Conservation (phyloP, 2,329 filamentous ascomycete species). For the Colletotrichum orbiculare region DNA sequence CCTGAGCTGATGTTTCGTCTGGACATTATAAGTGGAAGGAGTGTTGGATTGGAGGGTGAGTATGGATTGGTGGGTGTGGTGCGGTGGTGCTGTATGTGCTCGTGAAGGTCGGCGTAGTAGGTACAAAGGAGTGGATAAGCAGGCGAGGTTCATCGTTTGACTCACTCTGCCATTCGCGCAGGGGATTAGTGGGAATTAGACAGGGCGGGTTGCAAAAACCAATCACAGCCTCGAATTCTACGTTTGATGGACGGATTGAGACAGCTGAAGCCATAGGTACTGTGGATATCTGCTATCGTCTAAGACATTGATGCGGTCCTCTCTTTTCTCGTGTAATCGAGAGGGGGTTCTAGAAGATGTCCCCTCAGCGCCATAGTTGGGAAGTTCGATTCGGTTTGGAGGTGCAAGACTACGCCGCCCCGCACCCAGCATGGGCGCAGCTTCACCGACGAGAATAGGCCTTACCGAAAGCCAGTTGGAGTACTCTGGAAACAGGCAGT, state of each 20-base stretch:
- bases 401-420: too few relatives aligned
- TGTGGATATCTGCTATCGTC: too few relatives aligned
- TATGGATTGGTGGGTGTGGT: too few relatives aligned
- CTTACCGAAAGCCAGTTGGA: too few relatives aligned
- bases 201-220: constrained; percentile 3
- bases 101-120: too few relatives aligned
- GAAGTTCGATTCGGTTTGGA: too few relatives aligned
- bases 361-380: too few relatives aligned
- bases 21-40: constrained; percentile 42
- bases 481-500: too few relatives aligned
- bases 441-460: too few relatives aligned
- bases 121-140: neutral
- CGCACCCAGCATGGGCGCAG: too few relatives aligned
- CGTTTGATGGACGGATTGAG: constrained; percentile 15
- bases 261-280: neutral
- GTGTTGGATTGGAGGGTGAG: neutral
- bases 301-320: neutral
- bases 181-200: constrained; percentile 6
- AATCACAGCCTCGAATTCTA: constrained; percentile 5
- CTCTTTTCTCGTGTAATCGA: neutral
- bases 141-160: constrained; percentile 2
- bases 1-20: constrained; percentile 59
- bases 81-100: too few relatives aligned
- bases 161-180: constrained; percentile 15
- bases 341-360: too few relatives aligned